phyloP scores from a whole-genome alignment of 1,284 basidiomycete genomes.

The Hemileia vastatrix region DNA sequence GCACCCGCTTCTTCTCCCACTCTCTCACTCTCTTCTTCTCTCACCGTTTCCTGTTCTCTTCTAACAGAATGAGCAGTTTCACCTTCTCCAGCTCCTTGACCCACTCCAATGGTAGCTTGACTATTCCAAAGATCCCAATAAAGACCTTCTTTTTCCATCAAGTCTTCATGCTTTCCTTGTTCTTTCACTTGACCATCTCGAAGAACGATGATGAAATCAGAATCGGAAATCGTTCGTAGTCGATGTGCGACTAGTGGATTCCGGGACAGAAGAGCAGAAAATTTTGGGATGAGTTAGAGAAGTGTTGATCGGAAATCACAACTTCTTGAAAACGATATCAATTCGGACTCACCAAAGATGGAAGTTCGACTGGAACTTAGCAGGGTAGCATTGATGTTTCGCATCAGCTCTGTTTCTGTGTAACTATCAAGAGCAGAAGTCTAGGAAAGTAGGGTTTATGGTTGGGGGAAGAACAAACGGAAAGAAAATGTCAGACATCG shows the following conservation, averaged over 20 bases:
- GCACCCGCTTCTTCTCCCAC: background rate
- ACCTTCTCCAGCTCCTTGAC: constrained; percentile 30
- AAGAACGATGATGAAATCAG: constrained; percentile 81
- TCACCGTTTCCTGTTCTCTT: background rate
- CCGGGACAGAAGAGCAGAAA: background rate
- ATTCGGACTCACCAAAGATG: constrained; percentile 61
- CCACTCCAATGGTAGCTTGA: constrained; percentile 29
- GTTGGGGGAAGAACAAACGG: background rate
- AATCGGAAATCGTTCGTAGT: constrained; percentile 77
- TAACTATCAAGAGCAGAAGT: constrained; percentile 90
- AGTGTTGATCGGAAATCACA: background rate
- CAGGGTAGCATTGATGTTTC: constrained; percentile 74
- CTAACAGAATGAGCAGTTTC: constrained; percentile 8
- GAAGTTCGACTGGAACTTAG: constrained; percentile 71
- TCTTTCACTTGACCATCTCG: constrained; percentile 75
- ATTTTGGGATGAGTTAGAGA: background rate
- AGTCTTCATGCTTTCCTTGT: constrained; percentile 79
- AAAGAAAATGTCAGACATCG: background rate
- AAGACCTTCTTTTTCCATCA: constrained; percentile 60
- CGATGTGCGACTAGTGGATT: constrained; percentile 49
- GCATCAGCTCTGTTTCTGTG: constrained; percentile 90
- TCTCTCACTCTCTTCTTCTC: background rate
- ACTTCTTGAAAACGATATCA: background rate
- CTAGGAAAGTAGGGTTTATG: constrained; percentile 44
- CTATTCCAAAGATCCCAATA: constrained; percentile 82